Base-by-base conservation (phyloP, 169 alveolate species). In the Perkinsus olseni region DNA sequence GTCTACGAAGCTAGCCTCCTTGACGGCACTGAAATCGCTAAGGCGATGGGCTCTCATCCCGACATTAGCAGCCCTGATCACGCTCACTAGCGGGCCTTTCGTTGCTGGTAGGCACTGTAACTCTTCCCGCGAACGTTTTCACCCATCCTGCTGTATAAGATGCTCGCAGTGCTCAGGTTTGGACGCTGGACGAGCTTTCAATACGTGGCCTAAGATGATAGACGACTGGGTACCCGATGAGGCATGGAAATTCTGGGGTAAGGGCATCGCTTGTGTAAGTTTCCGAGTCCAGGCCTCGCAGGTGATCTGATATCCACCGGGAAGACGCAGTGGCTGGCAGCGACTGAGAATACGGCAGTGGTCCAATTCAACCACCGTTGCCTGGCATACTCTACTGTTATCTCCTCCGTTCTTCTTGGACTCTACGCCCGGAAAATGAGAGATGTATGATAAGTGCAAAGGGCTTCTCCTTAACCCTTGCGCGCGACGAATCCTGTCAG, bases 131-230 rank as follows among this genome's bases (percentile, higher is more conserved):
- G n/a, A n/a, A n/a, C n/a, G n/a, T n/a, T 45, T 17, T 45, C 17
- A 17, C 62, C 62, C 62, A 45, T 45, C 17, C 62, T 45, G n/a
- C n/a, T n/a, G n/a, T n/a, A n/a, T n/a, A n/a, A n/a, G n/a, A n/a
- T n/a, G n/a, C n/a, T n/a, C n/a, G n/a, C n/a, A n/a, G n/a, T n/a
- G n/a, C n/a, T n/a, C n/a, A 45, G 62, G 62, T 17, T 17, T 45
- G 62, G 97, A 96, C 91, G 98, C 98, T 10, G 98, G 99, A 0
- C 93, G 95, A 38, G 97, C 98, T 17, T 96, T 94, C 94, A 97
- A 97, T 91, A 97, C 98, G n/a, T 97, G 97, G 97, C 99, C 99
- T 8, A 93, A 95, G 92, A 96, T 97, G 95, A 94, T 97, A 50
- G 97, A 96, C 91, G 82, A 96, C 74, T 96, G 94, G 94, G 93